These are phyloP conservation scores for Pittosporum tobira DNA, from an alignment of 129 eudicot genomes.

Conservation along the genomic window DNA sequence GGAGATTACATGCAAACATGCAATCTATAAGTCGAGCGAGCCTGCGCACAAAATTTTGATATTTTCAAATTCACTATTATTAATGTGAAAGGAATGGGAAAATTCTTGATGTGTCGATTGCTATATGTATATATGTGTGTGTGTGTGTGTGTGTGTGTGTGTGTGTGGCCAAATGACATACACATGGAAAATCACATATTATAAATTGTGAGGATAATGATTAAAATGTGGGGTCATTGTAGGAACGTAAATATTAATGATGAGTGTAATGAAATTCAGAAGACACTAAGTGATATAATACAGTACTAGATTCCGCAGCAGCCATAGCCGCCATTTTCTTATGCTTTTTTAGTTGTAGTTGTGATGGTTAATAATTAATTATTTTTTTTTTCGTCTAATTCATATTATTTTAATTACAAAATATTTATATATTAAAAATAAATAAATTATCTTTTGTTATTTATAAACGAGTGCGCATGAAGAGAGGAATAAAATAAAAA, in stretches of 20 bases:
- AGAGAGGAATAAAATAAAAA: too few relatives aligned
- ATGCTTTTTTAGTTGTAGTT: background rate
- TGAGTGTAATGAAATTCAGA: too few relatives aligned
- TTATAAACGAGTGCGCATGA: too few relatives aligned
- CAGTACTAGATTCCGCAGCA: too few relatives aligned
- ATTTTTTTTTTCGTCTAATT: background rate
- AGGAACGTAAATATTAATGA: background rate
- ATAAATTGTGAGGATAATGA: background rate
- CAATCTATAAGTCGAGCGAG: background rate
- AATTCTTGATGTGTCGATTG: background rate
- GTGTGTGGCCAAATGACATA: background rate
- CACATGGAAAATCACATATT: background rate
- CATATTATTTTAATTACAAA: too few relatives aligned
- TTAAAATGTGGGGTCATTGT: background rate
- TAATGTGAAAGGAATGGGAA: background rate
- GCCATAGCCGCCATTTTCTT: conserved; percentile 54
- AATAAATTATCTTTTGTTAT: too few relatives aligned
- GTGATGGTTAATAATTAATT: conserved; percentile 15
- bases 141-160: too few relatives aligned
- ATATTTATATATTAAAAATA: too few relatives aligned
- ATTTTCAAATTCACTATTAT: too few relatives aligned
- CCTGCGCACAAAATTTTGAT: background rate
- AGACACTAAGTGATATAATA: too few relatives aligned
- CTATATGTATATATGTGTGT: too few relatives aligned
- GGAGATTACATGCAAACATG: background rate